Conservation (phyloP, 78 protist species). For the Dictyostelium firmibasis region DNA sequence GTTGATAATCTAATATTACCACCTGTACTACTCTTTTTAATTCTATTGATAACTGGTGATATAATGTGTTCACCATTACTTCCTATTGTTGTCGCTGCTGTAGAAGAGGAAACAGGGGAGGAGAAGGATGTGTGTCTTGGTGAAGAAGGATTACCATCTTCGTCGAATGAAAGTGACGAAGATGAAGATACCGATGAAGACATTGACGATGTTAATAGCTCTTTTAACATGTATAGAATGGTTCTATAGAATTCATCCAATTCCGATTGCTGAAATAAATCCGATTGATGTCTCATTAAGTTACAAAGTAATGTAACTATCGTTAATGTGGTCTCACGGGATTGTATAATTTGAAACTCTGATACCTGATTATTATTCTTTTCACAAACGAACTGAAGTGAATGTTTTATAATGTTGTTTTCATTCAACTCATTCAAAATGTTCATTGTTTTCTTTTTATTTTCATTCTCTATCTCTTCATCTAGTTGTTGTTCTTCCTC, state of each 20-base stretch:
- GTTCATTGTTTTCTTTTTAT: not conserved
- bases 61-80: not conserved
- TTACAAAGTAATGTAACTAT: constrained; percentile 16
- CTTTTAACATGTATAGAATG: not conserved
- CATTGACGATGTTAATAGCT: not conserved
- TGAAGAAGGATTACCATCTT: not conserved
- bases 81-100: not conserved
- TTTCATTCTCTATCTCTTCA: not conserved
- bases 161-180: not conserved
- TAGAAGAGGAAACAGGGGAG: not conserved
- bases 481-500: not conserved
- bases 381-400: not conserved
- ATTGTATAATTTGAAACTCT: not conserved
- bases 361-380: not conserved
- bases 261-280: not conserved
- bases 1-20: constrained; percentile 1
- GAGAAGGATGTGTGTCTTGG: not conserved
- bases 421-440: not conserved
- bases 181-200: not conserved
- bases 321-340: not conserved
- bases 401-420: not conserved
- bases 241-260: constrained; percentile 4
- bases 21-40: not conserved
- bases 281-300: not conserved
- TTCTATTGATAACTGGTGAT: constrained; percentile 5